A percentile compares a stretch with the other conserved stretches of the same genome.
Conservation (phyloP, 78 protist genomes). For the Anaeramoeba flamelloides region DNA sequence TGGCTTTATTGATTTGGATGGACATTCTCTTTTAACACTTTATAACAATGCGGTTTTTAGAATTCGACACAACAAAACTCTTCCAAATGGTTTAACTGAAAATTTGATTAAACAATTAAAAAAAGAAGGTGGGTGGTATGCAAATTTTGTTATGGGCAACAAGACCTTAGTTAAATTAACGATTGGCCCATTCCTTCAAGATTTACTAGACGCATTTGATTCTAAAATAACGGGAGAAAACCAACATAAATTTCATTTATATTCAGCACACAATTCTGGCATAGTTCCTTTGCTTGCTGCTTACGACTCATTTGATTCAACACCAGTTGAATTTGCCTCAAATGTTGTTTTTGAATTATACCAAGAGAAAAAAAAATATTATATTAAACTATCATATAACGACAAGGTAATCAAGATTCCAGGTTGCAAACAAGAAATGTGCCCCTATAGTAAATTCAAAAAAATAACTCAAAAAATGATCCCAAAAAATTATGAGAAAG, state of each 20-base stretch:
- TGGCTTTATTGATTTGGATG: too few species aligned
- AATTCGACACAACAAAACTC: too few species aligned
- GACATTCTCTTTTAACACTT: too few species aligned
- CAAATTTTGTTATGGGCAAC: too few species aligned
- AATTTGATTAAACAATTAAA: too few species aligned
- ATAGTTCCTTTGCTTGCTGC: neutral
- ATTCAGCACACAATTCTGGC: neutral
- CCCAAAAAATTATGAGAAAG: neutral
- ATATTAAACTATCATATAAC: neutral
- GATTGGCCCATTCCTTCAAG: neutral
- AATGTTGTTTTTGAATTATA: neutral
- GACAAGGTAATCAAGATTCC: neutral
- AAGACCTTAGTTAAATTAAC: too few species aligned
- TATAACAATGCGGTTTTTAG: too few species aligned
- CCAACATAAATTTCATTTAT: neutral
- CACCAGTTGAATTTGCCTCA: neutral
- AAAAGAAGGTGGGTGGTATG: too few species aligned
- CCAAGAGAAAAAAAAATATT: neutral
- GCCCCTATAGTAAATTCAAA: neutral
- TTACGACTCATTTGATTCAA: neutral
- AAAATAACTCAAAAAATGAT: neutral
- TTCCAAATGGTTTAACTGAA: too few species aligned
- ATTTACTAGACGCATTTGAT: neutral
- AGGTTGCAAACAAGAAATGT: neutral
- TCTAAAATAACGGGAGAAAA: neutral